Percentiles rank a stretch among this genome's conserved stretches.
phyloP scores from a whole-genome alignment of 148 eudicot species.

The Chenopodium formosanum region DNA sequence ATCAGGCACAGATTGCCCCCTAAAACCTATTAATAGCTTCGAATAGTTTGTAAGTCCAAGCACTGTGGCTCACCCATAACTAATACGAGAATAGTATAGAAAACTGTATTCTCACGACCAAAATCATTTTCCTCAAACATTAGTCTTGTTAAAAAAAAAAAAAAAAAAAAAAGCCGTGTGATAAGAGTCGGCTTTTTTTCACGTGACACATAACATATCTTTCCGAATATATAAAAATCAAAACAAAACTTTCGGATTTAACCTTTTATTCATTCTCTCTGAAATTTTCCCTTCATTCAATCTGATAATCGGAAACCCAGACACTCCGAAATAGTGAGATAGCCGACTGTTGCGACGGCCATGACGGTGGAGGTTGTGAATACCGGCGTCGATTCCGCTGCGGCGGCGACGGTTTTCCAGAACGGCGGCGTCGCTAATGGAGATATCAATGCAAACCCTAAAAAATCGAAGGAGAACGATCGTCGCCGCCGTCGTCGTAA shows the following conservation, averaged over 20 bases:
- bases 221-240: not conserved
- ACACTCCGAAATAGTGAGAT: not conserved
- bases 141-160: too few species aligned
- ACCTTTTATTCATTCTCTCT: not conserved
- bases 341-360: not conserved
- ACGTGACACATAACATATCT: not conserved
- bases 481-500: slow-evolving; percentile 78
- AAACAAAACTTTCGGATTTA: not conserved
- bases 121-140: too few species aligned
- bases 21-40: too few species aligned
- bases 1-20: too few species aligned
- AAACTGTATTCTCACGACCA: too few species aligned
- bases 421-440: slow-evolving; percentile 44
- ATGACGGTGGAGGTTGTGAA: slow-evolving; percentile 48
- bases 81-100: too few species aligned
- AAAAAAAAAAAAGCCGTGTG: too few species aligned
- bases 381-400: slow-evolving; percentile 7
- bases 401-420: slow-evolving; percentile 14
- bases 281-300: not conserved
- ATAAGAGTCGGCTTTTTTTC: too few species aligned
- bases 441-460: slow-evolving; percentile 47
- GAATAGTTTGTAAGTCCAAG: too few species aligned
- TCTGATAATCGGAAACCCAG: not conserved
- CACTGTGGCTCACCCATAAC: too few species aligned
- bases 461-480: slow-evolving; percentile 63